Evolutionary conservation across 139 green algal species (phyloP), one percentile per base, ranked within the genome.

Genomic region (Deuterostichococcus epilithicus): DNA sequence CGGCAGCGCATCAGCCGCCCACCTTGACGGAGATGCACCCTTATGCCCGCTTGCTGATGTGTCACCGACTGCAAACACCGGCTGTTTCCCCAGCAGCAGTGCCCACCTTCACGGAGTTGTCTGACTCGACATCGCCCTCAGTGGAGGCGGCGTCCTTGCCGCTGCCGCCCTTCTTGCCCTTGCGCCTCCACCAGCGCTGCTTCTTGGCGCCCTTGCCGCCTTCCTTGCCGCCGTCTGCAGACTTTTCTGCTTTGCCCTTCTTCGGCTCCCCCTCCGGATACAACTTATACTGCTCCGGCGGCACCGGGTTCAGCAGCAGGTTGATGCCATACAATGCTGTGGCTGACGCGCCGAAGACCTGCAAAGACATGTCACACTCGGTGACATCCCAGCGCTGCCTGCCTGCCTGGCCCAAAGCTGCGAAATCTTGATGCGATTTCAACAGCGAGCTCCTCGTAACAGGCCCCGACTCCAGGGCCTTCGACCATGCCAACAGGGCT

Each of bases 271-370:
- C 52, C 10, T 63, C 52, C 3, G 52, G 10, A 28, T 63, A 28
- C 52, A 63, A 20, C 52, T 63, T 63, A 20, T 63, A 63, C 52
- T 63, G 52, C 52, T 63, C 52, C 52, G 52, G 52, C 52, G 52
- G 52, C 52, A 63, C 52, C 28, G 52, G 52, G 18, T 63, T 63
- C 52, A 63, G 52, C 52, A 63, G 52, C 52, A 63, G 52, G 18
- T 63, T 63, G 18, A 80, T 28, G 32, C 79, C 79, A 39, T 83
- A 83, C n/a, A 80, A 58, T 8, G 79, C 52, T 26, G 79, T 83
- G n/a, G 79, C 58, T 23, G 73, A 73, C 2, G 78, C 78, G n/a
- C 78, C 78, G 47, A 79, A 66, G 20, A 82, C 76, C 73, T 82
- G 72, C 30, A 79, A 42, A 63, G 52, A 13, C 42, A 52, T 13